Evolutionary conservation across 2,329 filamentous ascomycete genomes (phyloP).

Genomic region (Epichloe baconii): DNA sequence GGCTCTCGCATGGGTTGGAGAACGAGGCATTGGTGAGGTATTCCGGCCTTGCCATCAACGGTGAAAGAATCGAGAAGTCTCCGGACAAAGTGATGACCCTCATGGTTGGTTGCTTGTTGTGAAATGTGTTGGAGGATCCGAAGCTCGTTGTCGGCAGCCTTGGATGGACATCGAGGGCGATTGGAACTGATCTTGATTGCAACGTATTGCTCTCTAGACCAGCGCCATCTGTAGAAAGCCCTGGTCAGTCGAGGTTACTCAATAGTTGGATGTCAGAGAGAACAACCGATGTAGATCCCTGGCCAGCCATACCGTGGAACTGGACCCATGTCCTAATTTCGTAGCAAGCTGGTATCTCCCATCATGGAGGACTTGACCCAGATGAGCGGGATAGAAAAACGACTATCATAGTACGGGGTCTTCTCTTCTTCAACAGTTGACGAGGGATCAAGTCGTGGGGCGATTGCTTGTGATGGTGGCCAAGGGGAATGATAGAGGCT

Average conservation of each 20-base stretch:
- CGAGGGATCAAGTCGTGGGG: slow-evolving; percentile 7
- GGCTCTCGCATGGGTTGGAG: slow-evolving; percentile 11
- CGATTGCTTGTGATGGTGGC: slow-evolving; percentile 3
- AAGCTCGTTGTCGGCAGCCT: background rate
- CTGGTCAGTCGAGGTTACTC: background rate
- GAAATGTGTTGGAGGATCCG: slow-evolving; percentile 9
- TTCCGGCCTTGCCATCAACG: slow-evolving; percentile 1
- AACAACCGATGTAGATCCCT: slow-evolving; percentile 9
- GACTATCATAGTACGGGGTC: too few relatives aligned
- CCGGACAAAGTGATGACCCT: slow-evolving; percentile 11
- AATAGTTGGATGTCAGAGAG: background rate
- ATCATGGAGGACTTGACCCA: slow-evolving; percentile 3
- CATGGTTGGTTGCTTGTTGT: slow-evolving; percentile 4
- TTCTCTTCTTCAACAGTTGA: background rate
- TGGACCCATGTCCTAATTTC: slow-evolving; percentile 11
- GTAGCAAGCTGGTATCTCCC: slow-evolving; percentile 11
- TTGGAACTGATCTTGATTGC: slow-evolving; percentile 12
- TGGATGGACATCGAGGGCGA: background rate
- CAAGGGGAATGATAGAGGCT: background rate
- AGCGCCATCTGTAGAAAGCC: slow-evolving; percentile 9
- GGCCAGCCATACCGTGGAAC: slow-evolving; percentile 14
- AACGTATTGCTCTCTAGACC: slow-evolving; percentile 12
- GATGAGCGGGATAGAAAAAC: too few relatives aligned
- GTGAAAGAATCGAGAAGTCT: slow-evolving; percentile 9
- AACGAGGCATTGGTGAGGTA: slow-evolving; percentile 1